Evolutionary conservation across 768 basidiomycete species (phyloP), one percentile per base, ranked within the genome.

Genomic region (Baorangia bicolor): DNA sequence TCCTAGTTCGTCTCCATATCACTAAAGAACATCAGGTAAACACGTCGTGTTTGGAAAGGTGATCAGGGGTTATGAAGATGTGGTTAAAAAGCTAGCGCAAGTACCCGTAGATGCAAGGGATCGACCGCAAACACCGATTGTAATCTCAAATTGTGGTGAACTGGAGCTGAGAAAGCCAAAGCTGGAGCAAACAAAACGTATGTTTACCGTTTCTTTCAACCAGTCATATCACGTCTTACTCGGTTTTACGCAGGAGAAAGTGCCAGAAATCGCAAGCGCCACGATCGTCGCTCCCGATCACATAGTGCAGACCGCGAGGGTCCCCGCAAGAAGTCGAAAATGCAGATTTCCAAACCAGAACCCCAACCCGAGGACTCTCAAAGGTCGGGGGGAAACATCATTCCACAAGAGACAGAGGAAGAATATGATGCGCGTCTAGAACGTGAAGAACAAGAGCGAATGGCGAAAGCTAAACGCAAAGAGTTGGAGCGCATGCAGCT

Each of bases 71-170:
- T 85, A 79, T 58, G 78, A 83, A 9, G 77, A 81, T 4, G 81
- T 93, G 43, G 71, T 86, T 30, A 63, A 79, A 43, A 81, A 74
- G 60, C 77, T 94, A 28, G 80, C 80, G 3, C 77, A 83, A 41
- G 77, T 93, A 21, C 78, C 84, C 8, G 85, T 85, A 13, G 92
- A 93, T 66, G 82, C 78, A 37, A 90, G 90, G 69, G 85, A 92
- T 64, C 78, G 87, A 4, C 94, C 93, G 0, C 67, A 79, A 5
- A 74, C 77, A 1, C 85, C 87, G 2, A 83, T 95, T 12, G 72
- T 81, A 11, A 83, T 96, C 58, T 72, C 78, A 4, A 90, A 86
- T 67, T 92, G 90, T 51, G 94, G 94, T 12, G 94, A 96, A 67
- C 83, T 96, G 35, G 88, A 92, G 68, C 78, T 92, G 12, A 81